Evolutionary conservation across 1,284 basidiomycete genomes (phyloP).

Genomic region (Ceratobasidium sp.): DNA sequence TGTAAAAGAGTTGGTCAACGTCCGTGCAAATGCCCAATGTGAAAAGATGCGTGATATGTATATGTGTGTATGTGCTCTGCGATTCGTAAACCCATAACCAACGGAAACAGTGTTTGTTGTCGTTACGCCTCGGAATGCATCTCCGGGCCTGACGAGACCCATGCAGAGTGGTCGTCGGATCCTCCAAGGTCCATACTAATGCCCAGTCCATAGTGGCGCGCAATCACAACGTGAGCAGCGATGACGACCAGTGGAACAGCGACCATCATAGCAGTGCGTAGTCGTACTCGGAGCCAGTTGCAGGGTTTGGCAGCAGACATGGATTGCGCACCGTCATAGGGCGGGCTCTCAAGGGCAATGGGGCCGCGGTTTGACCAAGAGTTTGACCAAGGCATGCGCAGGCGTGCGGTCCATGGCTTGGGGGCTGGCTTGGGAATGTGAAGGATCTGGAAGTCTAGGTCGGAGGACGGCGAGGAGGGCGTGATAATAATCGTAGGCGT

Average conservation of each 20-base stretch:
- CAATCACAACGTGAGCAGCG: conserved; percentile 43
- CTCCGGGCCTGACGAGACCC: conserved; percentile 33
- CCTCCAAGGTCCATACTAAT: conserved; percentile 37
- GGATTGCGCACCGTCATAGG: conserved; percentile 5
- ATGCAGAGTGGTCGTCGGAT: conserved; percentile 23
- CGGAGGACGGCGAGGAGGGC: conserved; percentile 44
- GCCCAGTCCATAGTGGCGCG: conserved; percentile 33
- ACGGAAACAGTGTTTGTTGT: conserved; percentile 5
- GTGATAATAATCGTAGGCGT: conserved; percentile 46
- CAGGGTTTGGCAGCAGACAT: conserved; percentile 3
- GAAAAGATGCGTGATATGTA: conserved; percentile 20
- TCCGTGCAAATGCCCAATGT: conserved; percentile 38
- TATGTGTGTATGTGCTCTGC: conserved; percentile 13
- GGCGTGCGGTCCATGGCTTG: conserved; percentile 38
- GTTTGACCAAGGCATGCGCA: conserved; percentile 44
- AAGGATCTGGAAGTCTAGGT: conserved; percentile 45
- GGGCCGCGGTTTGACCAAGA: conserved; percentile 41
- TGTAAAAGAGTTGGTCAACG: conserved; percentile 43
- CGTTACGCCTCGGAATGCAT: conserved; percentile 46
- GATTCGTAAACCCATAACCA: conserved; percentile 45
- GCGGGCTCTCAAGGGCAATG: conserved; percentile 42
- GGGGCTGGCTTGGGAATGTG: conserved; percentile 23
- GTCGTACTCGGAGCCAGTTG: conserved; percentile 24
- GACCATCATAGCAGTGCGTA: conserved; percentile 42
- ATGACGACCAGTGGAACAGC: conserved; percentile 42